Evolutionary conservation across 108 stramenopile genomes (phyloP).

Genomic region (Schizochytrium sp.): DNA sequence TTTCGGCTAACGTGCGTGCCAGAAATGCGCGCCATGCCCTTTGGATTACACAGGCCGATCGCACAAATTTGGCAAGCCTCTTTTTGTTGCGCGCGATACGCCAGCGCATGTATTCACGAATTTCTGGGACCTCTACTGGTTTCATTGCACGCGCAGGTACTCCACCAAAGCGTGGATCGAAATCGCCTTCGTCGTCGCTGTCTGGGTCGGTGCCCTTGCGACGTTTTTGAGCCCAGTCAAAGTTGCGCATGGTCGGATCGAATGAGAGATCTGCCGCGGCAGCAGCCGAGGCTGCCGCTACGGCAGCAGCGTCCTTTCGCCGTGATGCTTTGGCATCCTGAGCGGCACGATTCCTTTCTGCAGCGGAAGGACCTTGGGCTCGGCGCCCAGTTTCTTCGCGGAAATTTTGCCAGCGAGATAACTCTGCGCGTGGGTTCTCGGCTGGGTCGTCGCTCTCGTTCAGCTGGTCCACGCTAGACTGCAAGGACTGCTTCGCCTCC

Average conservation of each 20-base stretch:
- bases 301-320: background rate
- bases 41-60: conserved; percentile 57
- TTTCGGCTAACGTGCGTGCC: conserved; percentile 53
- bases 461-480: background rate
- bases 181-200: conserved; percentile 36
- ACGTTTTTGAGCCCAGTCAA: conserved; percentile 32
- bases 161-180: conserved; percentile 32
- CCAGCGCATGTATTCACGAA: conserved; percentile 78
- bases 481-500: background rate
- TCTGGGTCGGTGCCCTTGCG: background rate
- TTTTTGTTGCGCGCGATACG: conserved; percentile 66
- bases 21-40: conserved; percentile 52
- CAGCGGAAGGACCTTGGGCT: background rate
- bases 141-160: conserved; percentile 28
- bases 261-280: conserved; percentile 20
- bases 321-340: background rate
- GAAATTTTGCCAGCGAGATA: background rate
- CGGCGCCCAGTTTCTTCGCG: background rate
- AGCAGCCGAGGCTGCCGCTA: background rate
- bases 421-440: background rate
- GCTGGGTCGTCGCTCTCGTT: background rate
- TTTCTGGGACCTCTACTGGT: conserved; percentile 63
- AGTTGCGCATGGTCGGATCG: conserved; percentile 44
- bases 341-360: background rate
- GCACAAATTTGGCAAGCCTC: conserved; percentile 55